Evolutionary conservation across 1,139 yeast genomes (phyloP).

Genomic region (Candida anutae): DNA sequence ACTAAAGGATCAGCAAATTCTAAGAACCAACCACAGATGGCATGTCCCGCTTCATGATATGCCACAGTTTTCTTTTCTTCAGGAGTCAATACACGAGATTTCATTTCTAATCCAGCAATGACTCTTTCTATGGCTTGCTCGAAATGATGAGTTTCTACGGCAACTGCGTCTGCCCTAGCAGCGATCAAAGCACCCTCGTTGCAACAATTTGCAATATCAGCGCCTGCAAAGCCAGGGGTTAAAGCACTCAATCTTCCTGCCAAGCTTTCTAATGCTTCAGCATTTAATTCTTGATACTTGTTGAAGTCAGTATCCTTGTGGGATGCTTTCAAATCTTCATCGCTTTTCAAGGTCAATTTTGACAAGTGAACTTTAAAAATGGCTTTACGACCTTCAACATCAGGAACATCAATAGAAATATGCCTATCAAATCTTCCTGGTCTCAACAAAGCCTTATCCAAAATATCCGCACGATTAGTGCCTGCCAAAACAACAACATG

Average conservation of each 20-base stretch:
- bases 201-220: conserved; percentile 78
- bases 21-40: conserved; percentile 71
- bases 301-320: conserved; percentile 34
- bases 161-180: conserved; percentile 54
- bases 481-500: conserved; percentile 80
- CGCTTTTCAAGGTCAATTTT: conserved; percentile 39
- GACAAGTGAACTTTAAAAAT: conserved; percentile 64
- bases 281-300: conserved; percentile 42
- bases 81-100: conserved; percentile 58
- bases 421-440: conserved; percentile 85
- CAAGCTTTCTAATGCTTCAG: conserved; percentile 47
- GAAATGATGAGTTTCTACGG: conserved; percentile 55
- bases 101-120: conserved; percentile 73
- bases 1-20: conserved; percentile 69
- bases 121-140: conserved; percentile 80
- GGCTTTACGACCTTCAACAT: conserved; percentile 69
- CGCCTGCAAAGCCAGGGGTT: conserved; percentile 83
- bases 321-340: conserved; percentile 33
- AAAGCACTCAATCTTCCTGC: conserved; percentile 70
- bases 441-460: conserved; percentile 70
- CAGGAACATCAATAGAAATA: conserved; percentile 66
- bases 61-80: conserved; percentile 72
- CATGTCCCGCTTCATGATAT: conserved; percentile 80
- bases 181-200: conserved; percentile 81
- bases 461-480: conserved; percentile 73